Conservation (phyloP, 208 protist genomes). For the Phytomonas francai region DNA sequence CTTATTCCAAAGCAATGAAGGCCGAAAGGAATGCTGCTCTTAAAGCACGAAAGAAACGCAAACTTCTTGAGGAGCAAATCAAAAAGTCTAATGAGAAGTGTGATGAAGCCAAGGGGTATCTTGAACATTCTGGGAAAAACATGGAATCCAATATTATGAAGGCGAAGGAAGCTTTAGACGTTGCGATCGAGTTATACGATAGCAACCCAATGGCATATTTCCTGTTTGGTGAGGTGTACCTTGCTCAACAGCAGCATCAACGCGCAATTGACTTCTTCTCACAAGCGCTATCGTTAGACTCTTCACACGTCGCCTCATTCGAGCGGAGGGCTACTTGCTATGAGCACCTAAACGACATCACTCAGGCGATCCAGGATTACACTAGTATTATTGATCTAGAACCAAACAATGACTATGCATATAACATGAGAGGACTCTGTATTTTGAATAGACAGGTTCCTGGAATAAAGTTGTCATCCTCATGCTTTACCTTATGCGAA, state of each 20-base stretch:
- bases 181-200: slow-evolving; percentile 71
- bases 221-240: slow-evolving; percentile 57
- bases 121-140: slow-evolving; percentile 56
- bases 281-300: slow-evolving; percentile 64
- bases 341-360: slow-evolving; percentile 40
- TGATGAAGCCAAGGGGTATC: slow-evolving; percentile 54
- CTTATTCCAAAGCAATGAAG: slow-evolving; percentile 19
- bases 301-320: slow-evolving; percentile 43
- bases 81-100: slow-evolving; percentile 67
- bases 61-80: slow-evolving; percentile 68
- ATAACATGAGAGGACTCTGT: slow-evolving; percentile 88
- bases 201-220: slow-evolving; percentile 48
- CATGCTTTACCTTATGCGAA: slow-evolving; percentile 66
- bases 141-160: slow-evolving; percentile 69
- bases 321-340: slow-evolving; percentile 74
- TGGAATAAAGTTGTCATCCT: slow-evolving; percentile 55
- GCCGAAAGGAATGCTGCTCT: slow-evolving; percentile 24
- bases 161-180: slow-evolving; percentile 62
- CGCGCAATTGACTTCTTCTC: slow-evolving; percentile 78
- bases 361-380: slow-evolving; percentile 84
- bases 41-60: slow-evolving; percentile 64
- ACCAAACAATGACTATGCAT: slow-evolving; percentile 86
- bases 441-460: slow-evolving; percentile 59
- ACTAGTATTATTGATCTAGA: slow-evolving; percentile 78
- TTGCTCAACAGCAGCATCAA: slow-evolving; percentile 40